Base-by-base conservation (phyloP, 805 yeast species). In the Tetrapisispora nanseiensis region DNA sequence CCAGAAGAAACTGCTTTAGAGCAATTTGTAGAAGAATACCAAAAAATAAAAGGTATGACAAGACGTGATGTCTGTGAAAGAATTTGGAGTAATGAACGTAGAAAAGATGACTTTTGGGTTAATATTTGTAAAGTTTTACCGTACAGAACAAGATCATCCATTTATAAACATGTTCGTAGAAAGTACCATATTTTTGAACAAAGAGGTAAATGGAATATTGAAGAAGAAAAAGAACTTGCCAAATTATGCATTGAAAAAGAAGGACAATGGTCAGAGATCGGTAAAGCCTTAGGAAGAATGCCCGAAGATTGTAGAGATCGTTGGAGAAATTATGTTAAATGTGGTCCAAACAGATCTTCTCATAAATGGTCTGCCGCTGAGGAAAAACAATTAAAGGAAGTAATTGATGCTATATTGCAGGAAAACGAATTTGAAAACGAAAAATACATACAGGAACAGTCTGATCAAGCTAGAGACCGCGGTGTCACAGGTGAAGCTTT, bases 291-390 rank as follows among this genome's bases (percentile, higher is more conserved):
- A 76, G 86, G 84, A 12, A 71, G 97, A 54, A 90, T 90, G 97
- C 97, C 97, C 0, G 97, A 90, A 57, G 97, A 90, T 64, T 89
- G 97, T 62, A 74, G 97, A 52, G 97, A 90, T 61, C 72, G 97
- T 52, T 90, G 95, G 95, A 72, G 97, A 62, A 90, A 90, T 59
- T 90, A 89, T 58, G 83, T 89, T 48, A 89, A 89, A 61, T 90
- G 97, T 67, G 97, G 97, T 20, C 70, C 69, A 15, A 75, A 75
- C 42, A 70, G 97, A 49, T 76, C 79, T 8, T 72, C 75, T 39
- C 83, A 84, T 59, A 85, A 82, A 57, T 89, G 97, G 97, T 67
- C 81, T 0, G 56, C 61, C 1, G 77, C 74, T 28, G 95, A 86
- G 55, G 97, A 89, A 58, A 70, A 66, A 16, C 62, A 66, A 40